A percentile compares a stretch with the other conserved stretches of the same genome.
These are phyloP conservation scores for Rhodotorula graminis DNA, from an alignment of 768 basidiomycete species.

Conservation along the genomic window DNA sequence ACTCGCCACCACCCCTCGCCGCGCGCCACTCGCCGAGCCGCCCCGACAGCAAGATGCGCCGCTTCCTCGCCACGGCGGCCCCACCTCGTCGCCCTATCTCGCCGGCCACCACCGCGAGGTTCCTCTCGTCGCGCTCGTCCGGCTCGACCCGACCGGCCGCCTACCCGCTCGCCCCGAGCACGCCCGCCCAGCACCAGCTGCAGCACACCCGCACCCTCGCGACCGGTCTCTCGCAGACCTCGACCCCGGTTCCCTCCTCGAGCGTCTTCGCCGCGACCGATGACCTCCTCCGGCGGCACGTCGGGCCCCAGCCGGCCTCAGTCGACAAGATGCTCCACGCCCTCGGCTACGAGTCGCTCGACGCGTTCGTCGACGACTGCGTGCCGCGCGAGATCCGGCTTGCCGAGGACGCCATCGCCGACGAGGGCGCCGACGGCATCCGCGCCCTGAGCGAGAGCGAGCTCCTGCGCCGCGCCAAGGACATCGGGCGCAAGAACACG, in stretches of 20 bases:
- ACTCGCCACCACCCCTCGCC: too few relatives aligned
- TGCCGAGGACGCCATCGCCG: conserved; percentile 55
- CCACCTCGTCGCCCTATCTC: too few relatives aligned
- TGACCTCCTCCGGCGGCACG: conserved; percentile 81
- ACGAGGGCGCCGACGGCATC: conserved; percentile 58
- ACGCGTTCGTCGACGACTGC: conserved; percentile 75
- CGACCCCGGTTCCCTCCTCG: conserved; percentile 16
- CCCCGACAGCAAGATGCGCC: too few relatives aligned
- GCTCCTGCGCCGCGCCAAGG: conserved; percentile 66
- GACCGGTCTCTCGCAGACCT: conserved; percentile 22
- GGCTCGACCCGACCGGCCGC: too few relatives aligned
- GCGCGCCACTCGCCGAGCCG: too few relatives aligned
- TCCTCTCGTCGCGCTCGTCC: too few relatives aligned
- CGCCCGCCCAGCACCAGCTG: neutral
- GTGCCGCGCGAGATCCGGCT: conserved; percentile 79
- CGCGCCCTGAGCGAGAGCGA: conserved; percentile 71
- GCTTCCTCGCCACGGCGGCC: too few relatives aligned
- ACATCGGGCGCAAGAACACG: conserved; percentile 72
- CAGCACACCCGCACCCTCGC: conserved; percentile 11
- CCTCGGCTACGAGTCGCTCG: conserved; percentile 81
- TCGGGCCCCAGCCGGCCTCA: conserved; percentile 84
- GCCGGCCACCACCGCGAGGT: too few relatives aligned
- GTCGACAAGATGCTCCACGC: conserved; percentile 71
- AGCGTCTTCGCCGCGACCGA: conserved; percentile 79
- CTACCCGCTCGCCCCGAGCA: too few relatives aligned